These are phyloP conservation scores for Ziziphus jujuba DNA, from an alignment of 306 rosid species.

Conservation along the genomic window DNA sequence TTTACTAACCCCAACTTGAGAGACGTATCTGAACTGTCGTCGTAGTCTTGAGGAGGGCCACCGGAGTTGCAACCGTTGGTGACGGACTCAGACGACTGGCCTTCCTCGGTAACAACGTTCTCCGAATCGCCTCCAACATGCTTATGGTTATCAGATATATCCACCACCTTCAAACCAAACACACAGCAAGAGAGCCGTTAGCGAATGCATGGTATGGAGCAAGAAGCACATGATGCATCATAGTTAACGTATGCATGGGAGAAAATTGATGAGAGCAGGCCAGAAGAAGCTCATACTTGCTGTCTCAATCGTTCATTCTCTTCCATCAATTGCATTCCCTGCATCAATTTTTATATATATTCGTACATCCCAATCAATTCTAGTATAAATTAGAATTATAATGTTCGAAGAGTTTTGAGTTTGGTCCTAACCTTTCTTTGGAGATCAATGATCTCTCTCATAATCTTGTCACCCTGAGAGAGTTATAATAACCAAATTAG, in stretches of 20 bases:
- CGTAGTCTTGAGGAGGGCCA: constrained; percentile 63
- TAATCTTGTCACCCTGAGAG: constrained; percentile 77
- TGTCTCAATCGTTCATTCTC: constrained; percentile 72
- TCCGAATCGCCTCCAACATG: constrained; percentile 46
- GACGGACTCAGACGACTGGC: constrained; percentile 85
- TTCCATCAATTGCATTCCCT: constrained; percentile 67
- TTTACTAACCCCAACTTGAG: constrained; percentile 90
- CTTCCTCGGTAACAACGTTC: constrained; percentile 50
- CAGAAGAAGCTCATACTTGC: constrained; percentile 41
- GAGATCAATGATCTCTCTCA: constrained; percentile 66
- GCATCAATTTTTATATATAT: constrained; percentile 15
- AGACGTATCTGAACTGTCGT: constrained; percentile 71
- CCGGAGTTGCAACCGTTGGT: constrained; percentile 61
- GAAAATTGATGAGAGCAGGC: not conserved
- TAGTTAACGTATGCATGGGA: too few species aligned
- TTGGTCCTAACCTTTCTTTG: constrained; percentile 64
- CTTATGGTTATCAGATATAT: constrained; percentile 27
- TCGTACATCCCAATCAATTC: too few species aligned
- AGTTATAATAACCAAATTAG: too few species aligned
- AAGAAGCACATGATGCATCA: too few species aligned
- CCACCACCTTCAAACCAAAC: constrained; percentile 38
- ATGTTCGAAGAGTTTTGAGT: not conserved
- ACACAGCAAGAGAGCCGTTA: not conserved
- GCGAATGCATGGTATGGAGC: too few species aligned
- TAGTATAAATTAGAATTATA: not conserved